These are phyloP conservation scores for Sclerotinia trifoliorum DNA, from an alignment of 2,329 filamentous ascomycete genomes.

Conservation along the genomic window DNA sequence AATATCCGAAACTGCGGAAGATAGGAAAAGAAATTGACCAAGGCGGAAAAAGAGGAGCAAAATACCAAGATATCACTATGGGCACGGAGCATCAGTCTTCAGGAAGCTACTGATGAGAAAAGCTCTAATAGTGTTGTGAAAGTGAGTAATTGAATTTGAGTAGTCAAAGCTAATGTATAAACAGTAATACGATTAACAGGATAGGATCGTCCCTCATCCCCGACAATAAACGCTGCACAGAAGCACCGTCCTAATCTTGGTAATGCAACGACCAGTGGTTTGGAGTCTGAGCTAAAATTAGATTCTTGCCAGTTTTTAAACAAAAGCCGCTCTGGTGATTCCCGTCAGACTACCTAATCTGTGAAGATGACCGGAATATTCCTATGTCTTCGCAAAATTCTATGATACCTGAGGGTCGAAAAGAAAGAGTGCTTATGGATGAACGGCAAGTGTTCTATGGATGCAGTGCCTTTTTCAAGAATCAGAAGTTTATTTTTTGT, in stretches of 20 bases:
- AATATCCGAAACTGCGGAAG: neutral
- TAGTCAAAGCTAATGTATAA: no score
- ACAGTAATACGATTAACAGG: neutral
- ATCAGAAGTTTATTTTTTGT: neutral
- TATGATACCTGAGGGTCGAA: neutral
- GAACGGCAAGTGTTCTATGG: no score
- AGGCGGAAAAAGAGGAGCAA: neutral
- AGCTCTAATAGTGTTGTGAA: neutral
- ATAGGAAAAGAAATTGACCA: neutral
- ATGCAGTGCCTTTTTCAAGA: neutral
- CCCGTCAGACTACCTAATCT: neutral
- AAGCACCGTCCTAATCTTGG: neutral
- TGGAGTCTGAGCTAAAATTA: neutral
- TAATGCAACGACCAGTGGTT: neutral
- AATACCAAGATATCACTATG: neutral
- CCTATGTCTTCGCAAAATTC: neutral
- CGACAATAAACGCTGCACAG: neutral
- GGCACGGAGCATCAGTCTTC: neutral
- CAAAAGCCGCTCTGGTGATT: neutral
- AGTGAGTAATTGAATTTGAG: neutral
- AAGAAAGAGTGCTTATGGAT: neutral
- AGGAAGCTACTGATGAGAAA: neutral
- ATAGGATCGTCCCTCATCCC: neutral
- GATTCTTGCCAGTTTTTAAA: neutral
- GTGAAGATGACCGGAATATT: neutral